A percentile compares a stretch with the other conserved stretches of the same genome.
Conservation (phyloP, 768 basidiomycete species). For the Pleurotus giganteus region DNA sequence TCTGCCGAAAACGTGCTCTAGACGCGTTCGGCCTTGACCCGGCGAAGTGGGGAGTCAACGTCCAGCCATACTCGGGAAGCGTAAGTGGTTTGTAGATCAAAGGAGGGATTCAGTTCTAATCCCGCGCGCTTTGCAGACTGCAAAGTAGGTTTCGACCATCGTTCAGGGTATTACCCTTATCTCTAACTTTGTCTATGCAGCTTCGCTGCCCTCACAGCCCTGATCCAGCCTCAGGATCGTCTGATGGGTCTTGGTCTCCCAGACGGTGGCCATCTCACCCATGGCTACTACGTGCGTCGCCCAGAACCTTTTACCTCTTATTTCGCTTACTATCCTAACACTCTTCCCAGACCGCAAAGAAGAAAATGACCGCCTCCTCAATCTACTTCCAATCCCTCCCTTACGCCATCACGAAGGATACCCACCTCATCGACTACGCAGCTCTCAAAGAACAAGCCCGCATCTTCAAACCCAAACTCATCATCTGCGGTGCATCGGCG, state of each 20-base stretch:
- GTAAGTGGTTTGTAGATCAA: conserved; percentile 42
- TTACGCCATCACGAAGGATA: conserved; percentile 78
- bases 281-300: conserved; percentile 87
- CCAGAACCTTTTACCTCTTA: conserved; percentile 4
- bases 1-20: conserved; percentile 95
- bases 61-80: conserved; percentile 96
- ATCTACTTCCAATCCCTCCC: conserved; percentile 99
- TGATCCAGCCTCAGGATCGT: conserved; percentile 95
- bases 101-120: too few species aligned
- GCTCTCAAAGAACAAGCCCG: conserved; percentile 81
- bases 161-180: conserved; percentile 7
- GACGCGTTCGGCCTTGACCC: conserved; percentile 95
- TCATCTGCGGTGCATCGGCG: conserved; percentile 98
- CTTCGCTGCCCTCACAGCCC: conserved; percentile 95
- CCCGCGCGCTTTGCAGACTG: conserved; percentile 11
- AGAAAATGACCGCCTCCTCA: conserved; percentile 99
- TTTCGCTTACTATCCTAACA: conserved; percentile 11
- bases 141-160: background rate
- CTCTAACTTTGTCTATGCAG: conserved; percentile 34
- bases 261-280: conserved; percentile 96
- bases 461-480: conserved; percentile 91
- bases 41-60: conserved; percentile 95
- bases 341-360: conserved; percentile 80
- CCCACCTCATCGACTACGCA: conserved; percentile 88
- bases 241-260: conserved; percentile 99